A percentile compares a stretch with the other conserved stretches of the same genome.
Conservation (phyloP, 2,329 filamentous ascomycete genomes). For the Xylaria sp. region DNA sequence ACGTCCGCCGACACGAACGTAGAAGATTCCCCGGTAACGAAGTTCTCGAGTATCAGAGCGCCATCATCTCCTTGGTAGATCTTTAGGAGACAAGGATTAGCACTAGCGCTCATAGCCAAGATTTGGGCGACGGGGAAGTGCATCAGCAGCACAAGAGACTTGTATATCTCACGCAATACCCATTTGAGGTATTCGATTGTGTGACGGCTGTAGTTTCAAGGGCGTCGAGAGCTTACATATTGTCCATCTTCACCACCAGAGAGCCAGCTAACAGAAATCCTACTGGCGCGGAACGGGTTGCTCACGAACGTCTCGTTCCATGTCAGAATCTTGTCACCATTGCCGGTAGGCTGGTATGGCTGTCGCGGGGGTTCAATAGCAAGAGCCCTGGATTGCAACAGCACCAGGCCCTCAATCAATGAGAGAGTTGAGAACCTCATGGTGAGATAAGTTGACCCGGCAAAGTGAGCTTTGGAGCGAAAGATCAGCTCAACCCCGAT, state of each 20-base stretch:
- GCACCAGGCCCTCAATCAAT: slow-evolving; percentile 28
- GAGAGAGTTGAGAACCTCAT: slow-evolving; percentile 29
- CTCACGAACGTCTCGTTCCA: slow-evolving; percentile 64
- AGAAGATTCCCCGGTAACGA: slow-evolving; percentile 60
- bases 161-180: background rate
- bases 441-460: background rate
- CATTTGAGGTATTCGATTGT: background rate
- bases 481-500: background rate
- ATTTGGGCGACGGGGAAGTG: background rate
- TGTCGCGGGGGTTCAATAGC: slow-evolving; percentile 58
- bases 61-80: slow-evolving; percentile 57
- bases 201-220: background rate
- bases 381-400: slow-evolving; percentile 29
- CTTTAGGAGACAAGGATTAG: slow-evolving; percentile 15
- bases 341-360: slow-evolving; percentile 60
- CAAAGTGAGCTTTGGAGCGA: background rate
- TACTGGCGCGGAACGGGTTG: slow-evolving; percentile 52
- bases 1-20: slow-evolving; percentile 64
- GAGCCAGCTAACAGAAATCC: slow-evolving; percentile 62
- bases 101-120: background rate
- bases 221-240: slow-evolving; percentile 45
- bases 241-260: slow-evolving; percentile 64
- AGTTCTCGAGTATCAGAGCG: slow-evolving; percentile 65
- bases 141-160: background rate
- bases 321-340: slow-evolving; percentile 60